Conservation (phyloP, 768 basidiomycete species). For the Udeniomyces megalosporus region DNA sequence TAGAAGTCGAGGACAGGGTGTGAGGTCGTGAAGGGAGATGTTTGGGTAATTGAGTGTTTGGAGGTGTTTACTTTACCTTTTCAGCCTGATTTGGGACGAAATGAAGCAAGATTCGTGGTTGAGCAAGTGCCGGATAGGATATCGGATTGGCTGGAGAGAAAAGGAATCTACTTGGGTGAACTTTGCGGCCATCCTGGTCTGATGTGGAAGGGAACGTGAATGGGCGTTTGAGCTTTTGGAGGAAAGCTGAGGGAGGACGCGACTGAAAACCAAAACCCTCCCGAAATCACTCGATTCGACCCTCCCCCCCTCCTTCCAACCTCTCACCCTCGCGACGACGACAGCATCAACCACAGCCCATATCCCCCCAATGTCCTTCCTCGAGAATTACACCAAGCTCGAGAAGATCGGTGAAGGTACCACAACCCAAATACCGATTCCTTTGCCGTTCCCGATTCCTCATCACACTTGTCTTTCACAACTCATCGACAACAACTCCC, state of each 20-base stretch:
- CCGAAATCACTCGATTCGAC: neutral
- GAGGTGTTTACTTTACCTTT: neutral
- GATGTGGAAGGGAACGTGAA: neutral
- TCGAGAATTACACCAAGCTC: conserved; percentile 76
- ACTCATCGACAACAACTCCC: neutral
- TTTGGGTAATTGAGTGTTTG: too few species aligned
- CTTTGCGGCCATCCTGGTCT: neutral
- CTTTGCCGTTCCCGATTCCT: neutral
- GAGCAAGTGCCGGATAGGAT: too few species aligned
- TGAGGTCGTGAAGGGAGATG: neutral
- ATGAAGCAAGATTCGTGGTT: too few species aligned
- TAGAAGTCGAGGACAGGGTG: neutral
- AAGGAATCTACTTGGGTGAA: neutral
- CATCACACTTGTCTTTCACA: neutral
- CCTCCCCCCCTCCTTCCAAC: neutral
- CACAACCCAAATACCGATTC: conserved; percentile 19
- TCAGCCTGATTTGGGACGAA: too few species aligned
- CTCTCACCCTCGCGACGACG: neutral
- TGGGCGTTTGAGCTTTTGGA: neutral
- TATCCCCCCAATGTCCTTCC: too few species aligned
- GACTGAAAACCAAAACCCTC: neutral
- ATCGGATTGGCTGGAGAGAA: neutral
- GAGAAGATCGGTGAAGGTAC: conserved; percentile 86
- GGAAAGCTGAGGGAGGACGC: neutral
- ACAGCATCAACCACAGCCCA: neutral